These are phyloP conservation scores for Claviceps fusiformis DNA, from an alignment of 2,329 filamentous ascomycete genomes.

Conservation along the genomic window DNA sequence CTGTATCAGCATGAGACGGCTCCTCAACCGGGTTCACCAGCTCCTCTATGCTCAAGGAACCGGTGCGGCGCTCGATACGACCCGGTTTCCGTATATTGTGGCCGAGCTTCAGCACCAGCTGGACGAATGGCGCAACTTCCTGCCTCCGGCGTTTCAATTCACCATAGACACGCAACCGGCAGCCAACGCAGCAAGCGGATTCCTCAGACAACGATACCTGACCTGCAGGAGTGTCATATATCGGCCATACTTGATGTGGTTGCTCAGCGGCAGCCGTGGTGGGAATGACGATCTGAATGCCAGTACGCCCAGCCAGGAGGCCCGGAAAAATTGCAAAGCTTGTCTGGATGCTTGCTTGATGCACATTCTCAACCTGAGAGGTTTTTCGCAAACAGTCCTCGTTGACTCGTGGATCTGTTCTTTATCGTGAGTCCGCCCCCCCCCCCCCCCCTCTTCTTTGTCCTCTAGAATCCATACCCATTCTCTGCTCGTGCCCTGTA, in stretches of 20 bases:
- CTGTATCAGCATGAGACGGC: constrained; percentile 36
- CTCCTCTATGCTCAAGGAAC: constrained; percentile 33
- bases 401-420: constrained; percentile 43
- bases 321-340: constrained; percentile 26
- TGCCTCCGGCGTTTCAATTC: constrained; percentile 30
- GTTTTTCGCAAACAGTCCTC: constrained; percentile 35
- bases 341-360: constrained; percentile 34
- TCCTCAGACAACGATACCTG: constrained; percentile 35
- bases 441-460: background rate
- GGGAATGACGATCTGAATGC: constrained; percentile 13
- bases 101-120: constrained; percentile 34
- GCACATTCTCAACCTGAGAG: constrained; percentile 33
- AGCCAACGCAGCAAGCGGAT: constrained; percentile 29
- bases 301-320: constrained; percentile 18
- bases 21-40: constrained; percentile 34
- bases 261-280: constrained; percentile 24
- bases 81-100: constrained; percentile 33
- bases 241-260: constrained; percentile 36
- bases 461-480: no score
- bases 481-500: no score
- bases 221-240: constrained; percentile 40
- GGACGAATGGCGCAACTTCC: constrained; percentile 31
- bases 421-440: constrained; percentile 31
- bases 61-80: constrained; percentile 29
- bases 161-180: constrained; percentile 17